A percentile compares a stretch with the other conserved stretches of the same genome.
Evolutionary conservation across 2,329 filamentous ascomycete species (phyloP).

Genomic region (Ophiocordyceps camponoti-floridani): DNA sequence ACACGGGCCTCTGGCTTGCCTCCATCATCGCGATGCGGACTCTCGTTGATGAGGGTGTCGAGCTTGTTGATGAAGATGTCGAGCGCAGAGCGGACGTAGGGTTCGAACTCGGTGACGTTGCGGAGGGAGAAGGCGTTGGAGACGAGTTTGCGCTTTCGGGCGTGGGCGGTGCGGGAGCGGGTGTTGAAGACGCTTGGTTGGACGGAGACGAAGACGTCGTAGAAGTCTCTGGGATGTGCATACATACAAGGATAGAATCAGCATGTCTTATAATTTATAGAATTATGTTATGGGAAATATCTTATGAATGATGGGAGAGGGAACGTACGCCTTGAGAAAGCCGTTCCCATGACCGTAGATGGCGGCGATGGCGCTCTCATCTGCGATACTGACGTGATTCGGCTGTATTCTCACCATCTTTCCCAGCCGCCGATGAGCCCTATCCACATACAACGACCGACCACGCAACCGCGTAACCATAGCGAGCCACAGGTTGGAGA

Average conservation of each 20-base stretch:
- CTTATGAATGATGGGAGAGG: not conserved
- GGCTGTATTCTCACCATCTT: slow-evolving; percentile 72
- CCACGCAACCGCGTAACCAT: slow-evolving; percentile 44
- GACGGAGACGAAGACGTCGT: slow-evolving; percentile 83
- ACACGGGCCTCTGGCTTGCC: slow-evolving; percentile 45
- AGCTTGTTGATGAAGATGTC: slow-evolving; percentile 56
- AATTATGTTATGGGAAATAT: too few relatives aligned
- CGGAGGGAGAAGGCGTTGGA: slow-evolving; percentile 76
- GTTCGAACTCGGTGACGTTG: slow-evolving; percentile 68
- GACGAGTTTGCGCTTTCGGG: slow-evolving; percentile 76
- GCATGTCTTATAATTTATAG: too few relatives aligned
- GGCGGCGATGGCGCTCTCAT: slow-evolving; percentile 55
- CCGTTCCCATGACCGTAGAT: slow-evolving; percentile 72
- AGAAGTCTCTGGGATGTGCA: slow-evolving; percentile 83
- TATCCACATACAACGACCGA: slow-evolving; percentile 47
- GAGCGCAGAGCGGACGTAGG: slow-evolving; percentile 70
- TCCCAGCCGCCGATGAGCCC: slow-evolving; percentile 57
- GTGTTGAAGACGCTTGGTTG: slow-evolving; percentile 80
- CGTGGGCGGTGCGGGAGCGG: slow-evolving; percentile 62
- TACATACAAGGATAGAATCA: too few relatives aligned
- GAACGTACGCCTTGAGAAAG: slow-evolving; percentile 46
- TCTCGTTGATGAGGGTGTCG: slow-evolving; percentile 38
- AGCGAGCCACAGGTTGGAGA: slow-evolving; percentile 70
- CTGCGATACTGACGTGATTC: slow-evolving; percentile 66
- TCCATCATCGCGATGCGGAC: slow-evolving; percentile 27